Evolutionary conservation across 305 asterid genomes (phyloP).

Genomic region (Salvia sclarea): DNA sequence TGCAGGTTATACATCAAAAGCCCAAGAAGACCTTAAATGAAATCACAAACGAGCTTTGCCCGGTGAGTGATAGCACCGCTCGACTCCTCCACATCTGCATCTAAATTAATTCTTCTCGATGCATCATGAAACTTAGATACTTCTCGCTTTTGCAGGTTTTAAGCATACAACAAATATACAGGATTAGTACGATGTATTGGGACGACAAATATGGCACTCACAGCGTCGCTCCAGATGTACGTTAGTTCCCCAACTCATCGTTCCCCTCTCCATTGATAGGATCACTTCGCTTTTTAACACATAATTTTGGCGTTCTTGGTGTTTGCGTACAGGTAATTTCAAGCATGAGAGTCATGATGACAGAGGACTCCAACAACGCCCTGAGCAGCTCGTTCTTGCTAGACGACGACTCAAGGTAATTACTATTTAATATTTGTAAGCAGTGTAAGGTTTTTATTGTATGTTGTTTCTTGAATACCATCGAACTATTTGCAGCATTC

Average conservation of each 20-base stretch:
- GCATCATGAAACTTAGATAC: conserved; percentile 6
- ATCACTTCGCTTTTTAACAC: conserved; percentile 1
- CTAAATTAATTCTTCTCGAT: background rate
- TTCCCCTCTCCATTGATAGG: conserved; percentile 4
- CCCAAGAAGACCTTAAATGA: conserved; percentile 93
- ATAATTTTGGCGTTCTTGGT: conserved; percentile 5
- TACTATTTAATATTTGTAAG: no score
- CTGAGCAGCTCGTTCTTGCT: conserved; percentile 83
- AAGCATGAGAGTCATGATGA: conserved; percentile 81
- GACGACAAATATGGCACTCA: conserved; percentile 99
- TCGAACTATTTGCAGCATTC: conserved; percentile 64
- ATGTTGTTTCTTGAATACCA: no score
- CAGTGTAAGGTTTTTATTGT: no score
- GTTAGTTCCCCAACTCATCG: conserved; percentile 38
- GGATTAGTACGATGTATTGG: conserved; percentile 99
- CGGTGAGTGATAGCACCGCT: conserved; percentile 67
- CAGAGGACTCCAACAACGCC: conserved; percentile 80
- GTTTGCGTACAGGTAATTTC: conserved; percentile 61
- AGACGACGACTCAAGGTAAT: conserved; percentile 90
- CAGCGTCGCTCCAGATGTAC: conserved; percentile 92
- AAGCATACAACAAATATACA: conserved; percentile 93
- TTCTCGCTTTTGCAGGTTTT: conserved; percentile 60
- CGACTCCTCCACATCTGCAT: no score
- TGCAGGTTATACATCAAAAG: conserved; percentile 98
- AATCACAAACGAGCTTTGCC: conserved; percentile 90